Percentiles rank a stretch among this genome's conserved stretches.
Evolutionary conservation across 2,329 filamentous ascomycete genomes (phyloP).

Genomic region (Sporothrix pseudoabietina): DNA sequence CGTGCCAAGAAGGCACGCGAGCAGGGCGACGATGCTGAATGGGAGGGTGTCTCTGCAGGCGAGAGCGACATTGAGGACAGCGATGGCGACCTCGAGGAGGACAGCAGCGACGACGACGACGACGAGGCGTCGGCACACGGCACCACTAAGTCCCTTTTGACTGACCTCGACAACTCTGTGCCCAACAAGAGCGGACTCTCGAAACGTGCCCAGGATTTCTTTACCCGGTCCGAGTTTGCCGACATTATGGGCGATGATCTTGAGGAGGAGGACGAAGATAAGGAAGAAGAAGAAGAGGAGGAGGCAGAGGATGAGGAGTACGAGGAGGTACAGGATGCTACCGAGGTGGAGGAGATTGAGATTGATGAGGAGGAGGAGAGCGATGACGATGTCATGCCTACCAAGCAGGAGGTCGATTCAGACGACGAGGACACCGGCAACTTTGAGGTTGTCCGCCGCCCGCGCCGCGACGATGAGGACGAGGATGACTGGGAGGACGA

Average conservation of each 20-base stretch:
- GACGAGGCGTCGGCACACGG: slow-evolving; percentile 45
- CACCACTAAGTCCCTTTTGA: slow-evolving; percentile 53
- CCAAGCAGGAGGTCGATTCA: slow-evolving; percentile 33
- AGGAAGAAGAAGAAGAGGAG: slow-evolving; percentile 57
- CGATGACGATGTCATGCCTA: slow-evolving; percentile 4
- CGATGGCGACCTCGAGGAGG: slow-evolving; percentile 57
- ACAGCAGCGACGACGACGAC: slow-evolving; percentile 64
- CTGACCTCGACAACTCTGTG: slow-evolving; percentile 60
- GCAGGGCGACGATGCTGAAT: slow-evolving; percentile 82
- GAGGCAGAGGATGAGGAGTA: slow-evolving; percentile 40
- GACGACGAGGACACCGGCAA: slow-evolving; percentile 43
- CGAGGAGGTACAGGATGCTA: slow-evolving; percentile 1
- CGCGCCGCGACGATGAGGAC: slow-evolving; percentile 40
- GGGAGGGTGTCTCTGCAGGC: slow-evolving; percentile 77
- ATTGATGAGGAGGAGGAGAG: slow-evolving; percentile 25
- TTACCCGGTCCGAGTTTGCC: slow-evolving; percentile 92
- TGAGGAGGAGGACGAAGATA: slow-evolving; percentile 37
- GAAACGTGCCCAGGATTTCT: slow-evolving; percentile 83
- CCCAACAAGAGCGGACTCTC: slow-evolving; percentile 66
- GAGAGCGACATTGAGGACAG: slow-evolving; percentile 58
- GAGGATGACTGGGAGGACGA: slow-evolving; percentile 65
- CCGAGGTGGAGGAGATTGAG: slow-evolving; percentile 24
- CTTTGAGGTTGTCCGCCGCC: slow-evolving; percentile 63
- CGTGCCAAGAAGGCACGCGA: slow-evolving; percentile 86
- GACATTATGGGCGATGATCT: slow-evolving; percentile 69